Base-by-base conservation (phyloP, 495 filamentous ascomycete genomes). In the Hypoxylon perforatum region DNA sequence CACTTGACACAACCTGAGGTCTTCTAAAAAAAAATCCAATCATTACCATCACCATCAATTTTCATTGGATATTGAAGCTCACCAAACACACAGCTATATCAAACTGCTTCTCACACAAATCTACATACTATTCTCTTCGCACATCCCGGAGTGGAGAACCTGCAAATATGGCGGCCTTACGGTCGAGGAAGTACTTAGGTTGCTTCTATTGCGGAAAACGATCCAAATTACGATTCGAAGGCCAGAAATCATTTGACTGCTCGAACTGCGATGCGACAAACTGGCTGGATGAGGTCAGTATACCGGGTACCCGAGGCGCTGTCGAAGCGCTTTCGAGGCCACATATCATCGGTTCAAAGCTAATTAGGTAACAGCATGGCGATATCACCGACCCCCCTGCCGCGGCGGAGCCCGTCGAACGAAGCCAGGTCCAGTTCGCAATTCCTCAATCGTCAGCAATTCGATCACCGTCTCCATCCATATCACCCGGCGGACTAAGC, bases 321-420 rank as follows among this genome's bases (percentile, higher is more conserved):
- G 11, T 36, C 0, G 9, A 48, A 41, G 1, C n/a, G 46, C 21
- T 11, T 11, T 14, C 39, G 19, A 41, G 19, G n/a, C 17, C 30
- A 17, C 15, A 28, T 25, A 12, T 23, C 23, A 11, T 36, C 8
- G 4, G 4, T 56, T 33, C 25, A 41, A 9, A 36, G 35, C 49
- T 75, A 30, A 53, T 45, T 48, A 71, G 47, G 41, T 41, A 39
- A 23, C 67, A 94, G 90, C 85, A 92, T 73, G 93, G 93, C 70
- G 84, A 94, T 52, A 92, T 96, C 45, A 91, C 90, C 46, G 93
- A 97, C 73, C 92, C 93, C 14, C 93, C 93, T n/a, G 83, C 85
- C 25, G 75, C 82, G 9, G 83, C 78, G 57, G 75, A 56, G 44
- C 55, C 46, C 38, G 39, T 75, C 36, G 73, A 73, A 44, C 75